Conservation (phyloP, 2,329 filamentous ascomycete species). For the Lachnellula willkommii region DNA sequence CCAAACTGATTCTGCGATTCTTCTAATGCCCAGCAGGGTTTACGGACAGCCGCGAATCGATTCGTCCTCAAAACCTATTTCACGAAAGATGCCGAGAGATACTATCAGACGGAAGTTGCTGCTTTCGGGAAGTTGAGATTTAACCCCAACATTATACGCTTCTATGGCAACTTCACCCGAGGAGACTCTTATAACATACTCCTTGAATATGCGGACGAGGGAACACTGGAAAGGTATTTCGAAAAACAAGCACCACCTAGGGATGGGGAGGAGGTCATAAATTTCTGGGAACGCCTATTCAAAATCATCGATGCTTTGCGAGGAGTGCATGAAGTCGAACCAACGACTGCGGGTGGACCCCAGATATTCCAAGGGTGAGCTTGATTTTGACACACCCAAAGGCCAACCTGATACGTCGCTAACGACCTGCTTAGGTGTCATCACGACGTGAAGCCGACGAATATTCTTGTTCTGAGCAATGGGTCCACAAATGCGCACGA, state of each 20-base stretch:
- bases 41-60: slow-evolving; percentile 10
- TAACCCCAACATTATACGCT: slow-evolving; percentile 24
- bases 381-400: not conserved
- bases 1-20: not conserved
- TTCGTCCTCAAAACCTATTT: slow-evolving; percentile 29
- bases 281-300: slow-evolving; percentile 32
- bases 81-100: slow-evolving; percentile 14
- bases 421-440: slow-evolving; percentile 25
- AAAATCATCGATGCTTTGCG: slow-evolving; percentile 26
- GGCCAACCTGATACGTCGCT: not conserved
- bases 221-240: slow-evolving; percentile 32
- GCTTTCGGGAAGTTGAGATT: slow-evolving; percentile 19
- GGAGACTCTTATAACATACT: slow-evolving; percentile 29
- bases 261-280: slow-evolving; percentile 26
- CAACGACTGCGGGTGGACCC: not conserved
- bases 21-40: not conserved
- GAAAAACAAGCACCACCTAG: slow-evolving; percentile 20
- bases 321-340: slow-evolving; percentile 15
- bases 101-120: slow-evolving; percentile 25
- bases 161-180: slow-evolving; percentile 27
- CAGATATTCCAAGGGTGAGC: slow-evolving; percentile 10
- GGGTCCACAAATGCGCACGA: slow-evolving; percentile 17
- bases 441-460: slow-evolving; percentile 32
- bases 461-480: slow-evolving; percentile 28
- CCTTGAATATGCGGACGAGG: slow-evolving; percentile 34